Base-by-base conservation (phyloP, 2,329 filamentous ascomycete genomes). In the Epicoccum sorghinum region DNA sequence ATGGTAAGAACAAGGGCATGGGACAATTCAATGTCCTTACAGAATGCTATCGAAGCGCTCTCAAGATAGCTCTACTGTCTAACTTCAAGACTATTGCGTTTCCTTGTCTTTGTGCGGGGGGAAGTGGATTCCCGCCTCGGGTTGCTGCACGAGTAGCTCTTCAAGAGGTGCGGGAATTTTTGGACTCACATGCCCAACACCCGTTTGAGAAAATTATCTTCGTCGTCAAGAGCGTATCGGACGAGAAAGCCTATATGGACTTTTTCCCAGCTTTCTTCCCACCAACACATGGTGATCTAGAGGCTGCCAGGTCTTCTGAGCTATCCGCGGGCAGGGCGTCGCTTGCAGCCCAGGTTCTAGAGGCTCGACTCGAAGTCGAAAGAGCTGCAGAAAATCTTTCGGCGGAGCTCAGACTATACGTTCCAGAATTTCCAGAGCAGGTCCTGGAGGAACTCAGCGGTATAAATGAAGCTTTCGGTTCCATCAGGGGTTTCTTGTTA, bases 261-360 rank as follows among this genome's bases (percentile, higher is more conserved):
- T 62, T 67, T 24, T 47, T 74, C 4, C 68, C 70, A 0, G 62
- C 66, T 0, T 73, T 66, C 54, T 73, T 74, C 14, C 71, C 71
- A 9, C 70, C 70, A 12, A 72, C 67, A 18, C 63, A 70, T 42
- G 62, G 59, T 22, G 69, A 73, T 36, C 30, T 71, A 4, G 69
- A 71, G 14, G 54, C 54, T 18, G 59, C 63, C 3, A 54, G 53
- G 24, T 44, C 53, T 10, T 55, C 47, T 5, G 51, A 56, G 4
- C 35, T 40, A 38, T 55, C 53, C 36, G 37, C 45, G 14, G 60
- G 55, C 33, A 59, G 47, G 25, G 52, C 55, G 25, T 52, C 55
- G 4, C 43, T 66, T 6, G 59, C 53, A 18, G 25, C 41, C 18
- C 52, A 69, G 18, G 46, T 68, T 4, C 43, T 62, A 14, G 64